phyloP scores from a whole-genome alignment of 805 yeast genomes.

The Nakazawaea siamensis region DNA sequence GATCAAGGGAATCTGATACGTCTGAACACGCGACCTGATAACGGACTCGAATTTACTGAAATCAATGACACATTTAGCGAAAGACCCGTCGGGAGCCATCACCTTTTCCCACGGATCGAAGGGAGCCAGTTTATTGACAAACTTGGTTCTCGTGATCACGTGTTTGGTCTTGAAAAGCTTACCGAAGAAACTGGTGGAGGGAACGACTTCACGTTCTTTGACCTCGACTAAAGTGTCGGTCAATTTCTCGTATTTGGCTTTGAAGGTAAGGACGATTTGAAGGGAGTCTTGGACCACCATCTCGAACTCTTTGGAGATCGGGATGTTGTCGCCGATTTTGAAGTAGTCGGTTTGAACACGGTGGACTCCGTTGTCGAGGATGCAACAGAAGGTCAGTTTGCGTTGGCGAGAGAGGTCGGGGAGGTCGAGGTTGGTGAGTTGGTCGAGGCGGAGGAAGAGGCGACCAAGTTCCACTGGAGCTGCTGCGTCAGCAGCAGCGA shows the following conservation, averaged over 20 bases:
- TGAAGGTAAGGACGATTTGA: conserved; percentile 66
- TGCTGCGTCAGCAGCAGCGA: conserved; percentile 20
- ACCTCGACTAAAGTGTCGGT: conserved; percentile 50
- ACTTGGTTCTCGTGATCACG: conserved; percentile 38
- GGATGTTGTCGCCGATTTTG: conserved; percentile 23
- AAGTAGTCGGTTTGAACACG: conserved; percentile 52
- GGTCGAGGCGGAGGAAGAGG: conserved; percentile 42
- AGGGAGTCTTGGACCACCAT: conserved; percentile 46
- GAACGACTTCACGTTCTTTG: conserved; percentile 35
- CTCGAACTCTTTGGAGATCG: conserved; percentile 72
- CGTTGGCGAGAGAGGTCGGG: conserved; percentile 29
- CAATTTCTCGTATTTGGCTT: conserved; percentile 49
- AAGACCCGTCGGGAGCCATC: conserved; percentile 83
- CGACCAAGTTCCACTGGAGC: conserved; percentile 46
- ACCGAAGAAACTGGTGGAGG: conserved; percentile 22
- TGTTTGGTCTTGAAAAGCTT: conserved; percentile 30
- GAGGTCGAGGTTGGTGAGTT: conserved; percentile 35
- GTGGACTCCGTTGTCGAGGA: conserved; percentile 77
- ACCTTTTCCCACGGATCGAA: conserved; percentile 52
- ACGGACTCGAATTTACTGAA: conserved; percentile 50
- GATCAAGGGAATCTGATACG: conserved; percentile 51
- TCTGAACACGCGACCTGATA: conserved; percentile 43
- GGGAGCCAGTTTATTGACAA: conserved; percentile 38
- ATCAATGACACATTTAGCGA: conserved; percentile 67
- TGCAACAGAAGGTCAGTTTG: conserved; percentile 41